Conservation (phyloP, 805 yeast genomes). For the Brettanomyces custersianus region DNA sequence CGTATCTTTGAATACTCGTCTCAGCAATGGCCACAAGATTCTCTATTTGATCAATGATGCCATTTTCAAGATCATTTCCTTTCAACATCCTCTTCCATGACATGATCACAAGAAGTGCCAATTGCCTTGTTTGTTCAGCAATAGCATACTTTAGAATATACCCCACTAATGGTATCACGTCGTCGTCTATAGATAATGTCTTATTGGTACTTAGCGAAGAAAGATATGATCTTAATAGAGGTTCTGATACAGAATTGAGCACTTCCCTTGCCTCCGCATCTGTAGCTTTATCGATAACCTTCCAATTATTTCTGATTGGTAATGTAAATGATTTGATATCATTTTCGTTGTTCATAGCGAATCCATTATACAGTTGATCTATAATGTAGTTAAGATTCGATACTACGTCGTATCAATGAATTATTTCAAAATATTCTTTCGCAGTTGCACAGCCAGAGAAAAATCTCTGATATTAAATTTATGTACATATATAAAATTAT, state of each 20-base stretch:
- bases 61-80: background rate
- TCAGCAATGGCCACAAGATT: constrained; percentile 9
- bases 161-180: constrained; percentile 2
- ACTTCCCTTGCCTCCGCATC: background rate
- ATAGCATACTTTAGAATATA: constrained; percentile 3
- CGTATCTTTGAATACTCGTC: constrained; percentile 7
- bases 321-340: background rate
- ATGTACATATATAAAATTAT: too few relatives aligned
- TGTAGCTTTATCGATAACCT: background rate
- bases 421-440: too few relatives aligned
- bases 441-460: too few relatives aligned
- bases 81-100: background rate
- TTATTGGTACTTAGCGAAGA: background rate
- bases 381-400: too few relatives aligned
- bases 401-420: too few relatives aligned
- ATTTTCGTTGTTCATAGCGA: too few relatives aligned
- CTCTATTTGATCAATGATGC: constrained; percentile 9
- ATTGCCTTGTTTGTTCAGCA: constrained; percentile 4
- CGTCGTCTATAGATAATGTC: background rate
- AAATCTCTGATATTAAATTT: too few relatives aligned
- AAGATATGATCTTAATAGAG: background rate
- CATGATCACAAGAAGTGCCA: constrained; percentile 6
- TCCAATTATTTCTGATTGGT: background rate
- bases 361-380: too few relatives aligned
- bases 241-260: background rate